Evolutionary conservation across 805 yeast species (phyloP).

Genomic region (Nakazawaea ernobii): DNA sequence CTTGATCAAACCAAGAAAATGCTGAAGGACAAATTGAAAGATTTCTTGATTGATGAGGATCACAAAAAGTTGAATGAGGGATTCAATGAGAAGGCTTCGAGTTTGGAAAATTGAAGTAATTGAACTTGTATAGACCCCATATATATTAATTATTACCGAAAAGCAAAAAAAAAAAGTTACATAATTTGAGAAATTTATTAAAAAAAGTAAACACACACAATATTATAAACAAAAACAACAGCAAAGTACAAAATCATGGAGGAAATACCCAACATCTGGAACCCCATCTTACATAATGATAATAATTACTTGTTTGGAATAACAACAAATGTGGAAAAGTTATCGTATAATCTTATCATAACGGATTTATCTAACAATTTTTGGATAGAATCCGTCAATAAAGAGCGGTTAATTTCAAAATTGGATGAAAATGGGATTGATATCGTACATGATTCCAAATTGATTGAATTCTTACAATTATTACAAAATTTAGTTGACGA

Average conservation of each 20-base stretch:
- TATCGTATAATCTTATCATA: not conserved
- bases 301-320: not conserved
- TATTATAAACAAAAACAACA: not conserved
- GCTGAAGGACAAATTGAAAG: slow-evolving; percentile 55
- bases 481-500: not conserved
- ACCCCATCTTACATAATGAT: not conserved
- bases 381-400: slow-evolving; percentile 1
- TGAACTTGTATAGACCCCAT: not conserved
- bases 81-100: not conserved
- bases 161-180: not conserved
- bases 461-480: not conserved
- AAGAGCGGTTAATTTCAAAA: not conserved
- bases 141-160: not conserved
- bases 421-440: not conserved
- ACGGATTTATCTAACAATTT: slow-evolving; percentile 1
- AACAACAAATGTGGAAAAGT: not conserved
- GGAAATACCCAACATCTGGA: slow-evolving; percentile 3
- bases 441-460: not conserved
- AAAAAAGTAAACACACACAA: not conserved
- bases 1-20: slow-evolving; percentile 50
- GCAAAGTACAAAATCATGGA: not conserved
- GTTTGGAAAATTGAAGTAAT: not conserved
- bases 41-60: slow-evolving; percentile 48
- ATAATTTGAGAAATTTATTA: not conserved
- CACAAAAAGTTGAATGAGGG: slow-evolving; percentile 9